Base-by-base conservation (phyloP, 2,329 filamentous ascomycete genomes). In the Ceratocystis cubensis region DNA sequence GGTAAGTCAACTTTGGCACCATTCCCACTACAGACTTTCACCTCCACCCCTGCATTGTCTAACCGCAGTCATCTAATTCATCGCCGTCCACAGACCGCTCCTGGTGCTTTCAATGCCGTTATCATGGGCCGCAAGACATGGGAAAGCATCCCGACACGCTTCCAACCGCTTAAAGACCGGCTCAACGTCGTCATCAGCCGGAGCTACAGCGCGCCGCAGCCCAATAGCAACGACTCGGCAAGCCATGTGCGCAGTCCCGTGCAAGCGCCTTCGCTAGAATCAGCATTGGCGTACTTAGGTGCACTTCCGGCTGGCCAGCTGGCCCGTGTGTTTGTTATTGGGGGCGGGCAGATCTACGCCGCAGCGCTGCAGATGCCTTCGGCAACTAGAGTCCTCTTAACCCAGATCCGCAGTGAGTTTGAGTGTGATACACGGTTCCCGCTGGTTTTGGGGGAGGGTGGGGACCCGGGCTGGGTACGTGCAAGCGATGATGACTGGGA, bases 91-190 rank as follows among this genome's bases (percentile, higher is more conserved):
- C 62, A 77, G 75, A 69, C 72, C 3, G 71, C 75, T 1, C 67
- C 75, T 6, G 70, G 73, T 0, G 71, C 77, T 53, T 67, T 78
- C 70, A 93, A 92, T 75, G 88, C 89, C 20, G 89, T 97, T 64
- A 88, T 99, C 71, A 99, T 99, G 94, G 94, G 94, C 68, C 88
- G 94, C 73, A 96, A 95, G 76, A 99, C 94, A 0, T 99, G 93
- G 87, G 91, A 96, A 64, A 91, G 86, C 70, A 93, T 99, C 68
- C 93, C 94, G 1, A 73, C 79, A 5, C 82, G 80, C 64, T 91
- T 94, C 74, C 82, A 91, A 1, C 94, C 94, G 20, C 80, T 99
- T 44, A 86, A 84, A 69, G 88, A 85, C 69, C 81, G 94, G 8
- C 79, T 91, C 63, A 97, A 96, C 75, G 84, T 96, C 50, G 84